These are phyloP conservation scores for Cyclaneusma minus DNA, from an alignment of 2,329 filamentous ascomycete species.

Conservation along the genomic window DNA sequence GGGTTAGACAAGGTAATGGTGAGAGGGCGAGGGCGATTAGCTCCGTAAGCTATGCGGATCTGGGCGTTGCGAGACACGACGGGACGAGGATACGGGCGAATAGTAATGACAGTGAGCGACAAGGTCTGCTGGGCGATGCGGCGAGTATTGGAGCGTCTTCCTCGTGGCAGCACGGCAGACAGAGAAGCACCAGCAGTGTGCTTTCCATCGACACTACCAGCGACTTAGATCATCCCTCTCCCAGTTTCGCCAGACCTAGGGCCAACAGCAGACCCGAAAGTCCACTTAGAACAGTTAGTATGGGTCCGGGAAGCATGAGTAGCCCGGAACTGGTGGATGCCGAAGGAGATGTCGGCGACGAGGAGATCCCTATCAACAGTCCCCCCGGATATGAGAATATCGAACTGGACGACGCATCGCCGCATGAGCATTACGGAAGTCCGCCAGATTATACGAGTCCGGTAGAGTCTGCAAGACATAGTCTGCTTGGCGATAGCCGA, in stretches of 20 bases:
- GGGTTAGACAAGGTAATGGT: constrained; percentile 39
- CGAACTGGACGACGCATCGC: constrained; percentile 8
- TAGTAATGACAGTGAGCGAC: constrained; percentile 56
- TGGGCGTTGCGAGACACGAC: constrained; percentile 64
- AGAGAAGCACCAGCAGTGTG: constrained; percentile 35
- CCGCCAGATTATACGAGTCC: constrained; percentile 16
- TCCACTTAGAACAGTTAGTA: constrained; percentile 15
- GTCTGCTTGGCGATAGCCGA: too few species aligned
- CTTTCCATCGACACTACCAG: constrained; percentile 35
- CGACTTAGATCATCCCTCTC: constrained; percentile 24
- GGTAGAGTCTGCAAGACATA: too few species aligned
- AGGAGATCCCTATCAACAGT: constrained; percentile 14
- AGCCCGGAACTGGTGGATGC: constrained; percentile 37
- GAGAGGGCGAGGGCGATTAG: constrained; percentile 53
- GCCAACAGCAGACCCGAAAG: constrained; percentile 28
- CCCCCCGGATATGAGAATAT: constrained; percentile 18
- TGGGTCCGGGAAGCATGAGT: constrained; percentile 27
- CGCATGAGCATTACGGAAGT: constrained; percentile 11
- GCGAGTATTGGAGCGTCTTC: constrained; percentile 28
- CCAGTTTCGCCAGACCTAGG: constrained; percentile 22
- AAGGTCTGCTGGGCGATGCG: constrained; percentile 56
- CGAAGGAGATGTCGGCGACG: constrained; percentile 28
- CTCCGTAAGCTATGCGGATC: constrained; percentile 59
- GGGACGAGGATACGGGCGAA: constrained; percentile 60
- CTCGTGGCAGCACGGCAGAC: constrained; percentile 25